These are phyloP conservation scores for Purpureocillium takamizusanense DNA, from an alignment of 2,329 filamentous ascomycete genomes.

Conservation along the genomic window DNA sequence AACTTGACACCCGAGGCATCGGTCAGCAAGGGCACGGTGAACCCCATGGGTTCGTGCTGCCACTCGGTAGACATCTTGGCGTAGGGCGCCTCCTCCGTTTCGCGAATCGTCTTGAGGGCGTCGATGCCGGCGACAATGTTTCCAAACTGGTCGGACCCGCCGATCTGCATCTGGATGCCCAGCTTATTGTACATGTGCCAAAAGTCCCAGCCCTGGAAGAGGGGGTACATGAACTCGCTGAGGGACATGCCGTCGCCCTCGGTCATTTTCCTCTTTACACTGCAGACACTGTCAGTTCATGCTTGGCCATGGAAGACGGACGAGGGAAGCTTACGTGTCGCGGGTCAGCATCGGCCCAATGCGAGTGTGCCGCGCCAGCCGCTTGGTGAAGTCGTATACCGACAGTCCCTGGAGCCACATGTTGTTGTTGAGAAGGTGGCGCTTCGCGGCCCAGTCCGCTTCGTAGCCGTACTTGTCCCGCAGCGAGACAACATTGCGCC, in stretches of 20 bases:
- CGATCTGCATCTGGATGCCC: conserved; percentile 76
- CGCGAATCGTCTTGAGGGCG: conserved; percentile 66
- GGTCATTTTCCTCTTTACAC: conserved; percentile 73
- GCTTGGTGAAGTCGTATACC: conserved; percentile 65
- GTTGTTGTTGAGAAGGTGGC: conserved; percentile 70
- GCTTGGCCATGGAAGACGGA: background rate
- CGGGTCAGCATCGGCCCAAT: conserved; percentile 81
- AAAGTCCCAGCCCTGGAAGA: conserved; percentile 95
- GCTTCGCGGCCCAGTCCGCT: conserved; percentile 55
- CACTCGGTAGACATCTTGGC: conserved; percentile 29
- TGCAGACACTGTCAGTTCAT: conserved; percentile 14
- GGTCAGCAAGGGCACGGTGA: conserved; percentile 85
- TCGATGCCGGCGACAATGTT: conserved; percentile 92
- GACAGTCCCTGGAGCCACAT: conserved; percentile 68
- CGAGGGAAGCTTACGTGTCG: conserved; percentile 61
- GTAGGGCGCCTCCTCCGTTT: conserved; percentile 39
- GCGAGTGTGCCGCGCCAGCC: conserved; percentile 64
- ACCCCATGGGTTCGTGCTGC: conserved; percentile 60
- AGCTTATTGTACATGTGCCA: conserved; percentile 69
- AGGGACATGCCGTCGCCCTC: conserved; percentile 89
- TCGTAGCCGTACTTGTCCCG: conserved; percentile 57
- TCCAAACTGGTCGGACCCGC: conserved; percentile 91
- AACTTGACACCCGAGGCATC: conserved; percentile 83
- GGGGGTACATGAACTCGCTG: conserved; percentile 84
- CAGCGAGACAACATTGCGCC: conserved; percentile 61